These are phyloP conservation scores for Pseudocercospora macadamiae DNA, from an alignment of 2,329 filamentous ascomycete species.

Conservation along the genomic window DNA sequence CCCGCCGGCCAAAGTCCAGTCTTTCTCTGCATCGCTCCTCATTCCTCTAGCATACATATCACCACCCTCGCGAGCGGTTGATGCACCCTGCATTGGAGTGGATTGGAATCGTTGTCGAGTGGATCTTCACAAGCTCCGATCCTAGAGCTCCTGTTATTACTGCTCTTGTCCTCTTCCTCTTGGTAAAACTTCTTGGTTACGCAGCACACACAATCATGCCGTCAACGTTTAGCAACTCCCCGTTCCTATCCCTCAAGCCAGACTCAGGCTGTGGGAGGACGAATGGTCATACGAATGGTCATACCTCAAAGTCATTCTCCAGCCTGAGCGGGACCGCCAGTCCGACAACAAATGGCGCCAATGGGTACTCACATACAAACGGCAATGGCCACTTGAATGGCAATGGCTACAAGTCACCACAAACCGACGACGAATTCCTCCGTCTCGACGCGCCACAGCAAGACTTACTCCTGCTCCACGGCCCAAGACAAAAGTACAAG, in stretches of 20 bases:
- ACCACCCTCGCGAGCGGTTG: background rate
- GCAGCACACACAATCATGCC: conserved; percentile 27
- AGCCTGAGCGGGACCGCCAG: conserved; percentile 23
- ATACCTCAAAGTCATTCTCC: conserved; percentile 24
- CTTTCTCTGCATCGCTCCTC: background rate
- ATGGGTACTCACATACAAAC: conserved; percentile 17
- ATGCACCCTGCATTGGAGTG: conserved; percentile 13
- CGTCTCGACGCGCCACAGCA: conserved; percentile 37
- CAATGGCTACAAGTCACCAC: conserved; percentile 20
- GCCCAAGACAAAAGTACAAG: conserved; percentile 40
- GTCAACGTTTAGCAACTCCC: conserved; percentile 26
- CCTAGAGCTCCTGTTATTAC: conserved; percentile 15
- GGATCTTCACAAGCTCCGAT: conserved; percentile 13
- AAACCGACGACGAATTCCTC: conserved; percentile 35
- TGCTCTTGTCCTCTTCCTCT: conserved; percentile 14
- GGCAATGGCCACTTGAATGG: conserved; percentile 27
- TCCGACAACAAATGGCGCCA: conserved; percentile 22
- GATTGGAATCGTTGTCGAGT: conserved; percentile 8
- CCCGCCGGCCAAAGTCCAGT: background rate
- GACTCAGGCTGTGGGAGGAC: conserved; percentile 32
- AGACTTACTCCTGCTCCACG: conserved; percentile 40
- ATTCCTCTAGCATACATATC: background rate
- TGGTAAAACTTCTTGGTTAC: conserved; percentile 8
- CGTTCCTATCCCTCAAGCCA: conserved; percentile 33
- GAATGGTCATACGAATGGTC: conserved; percentile 15